Evolutionary conservation across 768 basidiomycete species (phyloP).

Genomic region (Hirschioporus abietinus): DNA sequence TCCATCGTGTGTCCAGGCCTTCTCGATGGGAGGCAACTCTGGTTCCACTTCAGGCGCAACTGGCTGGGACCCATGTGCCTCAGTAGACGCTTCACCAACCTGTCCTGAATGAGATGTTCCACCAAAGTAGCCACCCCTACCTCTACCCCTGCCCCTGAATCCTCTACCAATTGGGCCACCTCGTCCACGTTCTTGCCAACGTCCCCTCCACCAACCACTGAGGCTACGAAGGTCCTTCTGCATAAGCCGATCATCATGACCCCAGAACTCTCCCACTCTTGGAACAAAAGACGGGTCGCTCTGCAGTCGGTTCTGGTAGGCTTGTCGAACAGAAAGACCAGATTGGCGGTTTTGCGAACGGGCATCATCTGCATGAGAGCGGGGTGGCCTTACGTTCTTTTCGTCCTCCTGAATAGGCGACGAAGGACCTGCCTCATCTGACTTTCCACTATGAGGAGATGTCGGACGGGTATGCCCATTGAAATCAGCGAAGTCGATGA

Average conservation of each 20-base stretch:
- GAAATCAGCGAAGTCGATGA: conserved; percentile 74
- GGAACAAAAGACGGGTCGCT: conserved; percentile 86
- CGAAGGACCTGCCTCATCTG: conserved; percentile 26
- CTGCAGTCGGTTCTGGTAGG: conserved; percentile 78
- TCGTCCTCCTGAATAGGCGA: conserved; percentile 20
- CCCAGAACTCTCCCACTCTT: conserved; percentile 90
- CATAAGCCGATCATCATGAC: conserved; percentile 86
- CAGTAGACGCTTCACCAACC: conserved; percentile 10
- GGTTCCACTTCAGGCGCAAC: conserved; percentile 18
- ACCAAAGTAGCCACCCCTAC: conserved; percentile 42
- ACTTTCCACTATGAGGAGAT: conserved; percentile 25
- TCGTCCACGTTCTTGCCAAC: conserved; percentile 66
- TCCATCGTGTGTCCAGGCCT: conserved; percentile 79
- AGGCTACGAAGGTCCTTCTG: conserved; percentile 78
- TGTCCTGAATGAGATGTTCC: conserved; percentile 14
- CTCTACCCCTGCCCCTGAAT: conserved; percentile 53
- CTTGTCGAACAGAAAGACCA: conserved; percentile 71
- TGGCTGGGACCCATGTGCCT: conserved; percentile 15
- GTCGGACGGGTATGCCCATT: conserved; percentile 21
- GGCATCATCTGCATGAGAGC: conserved; percentile 19
- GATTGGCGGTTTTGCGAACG: conserved; percentile 28
- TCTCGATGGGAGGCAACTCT: conserved; percentile 57
- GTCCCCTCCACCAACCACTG: conserved; percentile 84
- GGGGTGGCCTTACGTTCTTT: conserved; percentile 29
- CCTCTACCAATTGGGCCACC: conserved; percentile 39